Base-by-base conservation (phyloP, 2,329 filamentous ascomycete species). In the Cytospora piceae region DNA sequence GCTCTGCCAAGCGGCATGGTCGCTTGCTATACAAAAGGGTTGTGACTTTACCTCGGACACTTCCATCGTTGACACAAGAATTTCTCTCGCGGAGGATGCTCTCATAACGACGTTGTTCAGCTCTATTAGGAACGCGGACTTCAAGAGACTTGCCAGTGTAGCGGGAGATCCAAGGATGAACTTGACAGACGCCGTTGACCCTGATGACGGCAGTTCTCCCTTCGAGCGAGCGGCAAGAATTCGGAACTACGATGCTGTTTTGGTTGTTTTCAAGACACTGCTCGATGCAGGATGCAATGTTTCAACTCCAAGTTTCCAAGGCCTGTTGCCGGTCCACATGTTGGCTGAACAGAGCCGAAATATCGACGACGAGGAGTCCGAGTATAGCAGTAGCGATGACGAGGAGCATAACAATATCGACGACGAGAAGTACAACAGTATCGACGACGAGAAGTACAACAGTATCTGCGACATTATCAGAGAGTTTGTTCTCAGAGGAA, bases 1-100 rank as follows among this genome's bases (percentile, higher is more conserved):
- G 4, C 31, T 60, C 11, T 37, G 58, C 14, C 29, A 60, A 7
- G 42, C 42, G 20, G 29, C 14, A n/a, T 60, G 58, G 58, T 52
- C 29, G 4, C n/a, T 60, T 8, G 58, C 46, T 12, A 37, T 60
- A 12, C n/a, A 52, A 11, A 12, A 14, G 14, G 56, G 27, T 1
- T 49, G 27, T 11, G 46, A 20, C 0, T 60, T 60, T n/a, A 7
- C 29, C 22, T 14, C 17, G 8, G 29, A 37, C 14, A 14, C 29
- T 12, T 52, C 4, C 2, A 7, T 34, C 27, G n/a, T 60, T 12
- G 58, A 60, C 29, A 37, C 46, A 3, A 37, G 42, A 7, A 52
- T 60, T 32, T 60, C 46, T 0, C 29, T 37, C 5, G 49, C 58
- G 2, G 1, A 27, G 20, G n/a, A 34, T 15, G 11, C 58, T 27